Evolutionary conservation across 2,329 filamentous ascomycete genomes (phyloP).

Genomic region (Microthyrium microscopicum): DNA sequence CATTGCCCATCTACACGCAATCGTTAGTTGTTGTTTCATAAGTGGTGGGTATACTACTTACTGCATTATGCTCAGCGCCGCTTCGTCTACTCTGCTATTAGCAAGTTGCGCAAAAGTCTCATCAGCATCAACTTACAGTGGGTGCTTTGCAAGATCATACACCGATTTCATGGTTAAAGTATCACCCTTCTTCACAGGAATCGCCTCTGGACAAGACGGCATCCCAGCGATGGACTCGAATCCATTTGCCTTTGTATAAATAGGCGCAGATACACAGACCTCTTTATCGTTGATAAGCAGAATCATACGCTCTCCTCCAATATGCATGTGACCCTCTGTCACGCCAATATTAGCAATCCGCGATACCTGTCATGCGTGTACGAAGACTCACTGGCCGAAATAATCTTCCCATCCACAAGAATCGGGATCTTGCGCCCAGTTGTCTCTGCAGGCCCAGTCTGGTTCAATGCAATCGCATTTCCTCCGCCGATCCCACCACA

Average conservation of each 20-base stretch:
- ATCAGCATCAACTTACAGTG: neutral
- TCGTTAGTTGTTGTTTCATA: too few species aligned
- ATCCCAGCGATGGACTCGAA: neutral
- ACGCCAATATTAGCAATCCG: neutral
- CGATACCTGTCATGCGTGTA: neutral
- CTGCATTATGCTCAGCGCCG: too few species aligned
- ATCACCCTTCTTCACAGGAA: constrained; percentile 2
- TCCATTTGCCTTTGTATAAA: neutral
- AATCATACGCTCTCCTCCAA: constrained; percentile 1
- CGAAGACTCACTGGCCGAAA: neutral
- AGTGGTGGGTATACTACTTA: too few species aligned
- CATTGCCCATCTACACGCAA: neutral
- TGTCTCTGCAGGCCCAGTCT: neutral
- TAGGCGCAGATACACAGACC: constrained; percentile 1
- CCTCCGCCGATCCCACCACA: too few species aligned
- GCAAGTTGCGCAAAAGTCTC: too few species aligned
- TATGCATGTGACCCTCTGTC: constrained; percentile 4
- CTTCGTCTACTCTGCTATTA: too few species aligned
- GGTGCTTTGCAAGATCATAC: constrained; percentile 3
- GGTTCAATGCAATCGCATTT: neutral
- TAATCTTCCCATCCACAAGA: neutral
- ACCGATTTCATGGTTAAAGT: neutral
- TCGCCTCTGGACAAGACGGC: neutral
- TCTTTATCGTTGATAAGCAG: constrained; percentile 3
- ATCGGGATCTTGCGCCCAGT: neutral